Percentiles rank a stretch among this genome's conserved stretches.
These are phyloP conservation scores for Ophiosphaerella korrae DNA, from an alignment of 2,329 filamentous ascomycete species.

Conservation along the genomic window DNA sequence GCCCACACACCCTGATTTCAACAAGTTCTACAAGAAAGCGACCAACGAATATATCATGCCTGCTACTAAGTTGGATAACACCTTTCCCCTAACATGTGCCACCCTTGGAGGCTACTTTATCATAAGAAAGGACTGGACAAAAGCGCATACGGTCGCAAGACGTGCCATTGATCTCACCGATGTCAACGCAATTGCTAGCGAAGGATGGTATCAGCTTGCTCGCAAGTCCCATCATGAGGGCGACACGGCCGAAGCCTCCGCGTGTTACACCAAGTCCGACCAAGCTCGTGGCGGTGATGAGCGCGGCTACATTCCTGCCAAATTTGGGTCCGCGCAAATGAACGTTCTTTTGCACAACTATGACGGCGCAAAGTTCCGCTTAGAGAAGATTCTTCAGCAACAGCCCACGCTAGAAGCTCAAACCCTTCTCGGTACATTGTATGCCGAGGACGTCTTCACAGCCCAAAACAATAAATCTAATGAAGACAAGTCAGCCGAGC, in stretches of 20 bases:
- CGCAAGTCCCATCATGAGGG: slow-evolving; percentile 87
- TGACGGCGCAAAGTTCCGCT: slow-evolving; percentile 86
- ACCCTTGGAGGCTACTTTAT: slow-evolving; percentile 92
- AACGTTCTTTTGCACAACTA: slow-evolving; percentile 82
- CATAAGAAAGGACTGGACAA: slow-evolving; percentile 76
- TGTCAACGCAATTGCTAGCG: slow-evolving; percentile 93
- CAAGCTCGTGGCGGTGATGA: slow-evolving; percentile 91
- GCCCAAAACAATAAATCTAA: slow-evolving; percentile 72
- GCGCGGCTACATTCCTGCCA: slow-evolving; percentile 87
- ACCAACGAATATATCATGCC: slow-evolving; percentile 95
- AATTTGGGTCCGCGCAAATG: slow-evolving; percentile 91
- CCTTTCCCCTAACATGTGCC: slow-evolving; percentile 85
- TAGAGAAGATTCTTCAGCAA: slow-evolving; percentile 93
- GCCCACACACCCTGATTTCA: slow-evolving; percentile 83
- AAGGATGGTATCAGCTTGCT: slow-evolving; percentile 95
- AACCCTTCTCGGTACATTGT: slow-evolving; percentile 86
- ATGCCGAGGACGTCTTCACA: slow-evolving; percentile 91
- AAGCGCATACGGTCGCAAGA: slow-evolving; percentile 84
- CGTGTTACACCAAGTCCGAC: slow-evolving; percentile 89
- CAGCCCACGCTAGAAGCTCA: slow-evolving; percentile 85
- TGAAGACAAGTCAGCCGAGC: slow-evolving; percentile 85
- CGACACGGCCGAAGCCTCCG: slow-evolving; percentile 74
- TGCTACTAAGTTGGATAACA: slow-evolving; percentile 91
- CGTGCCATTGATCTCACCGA: slow-evolving; percentile 96
- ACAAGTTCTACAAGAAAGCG: slow-evolving; percentile 83